Evolutionary conservation across 768 basidiomycete species (phyloP).

Genomic region (Termitomyces sp.): DNA sequence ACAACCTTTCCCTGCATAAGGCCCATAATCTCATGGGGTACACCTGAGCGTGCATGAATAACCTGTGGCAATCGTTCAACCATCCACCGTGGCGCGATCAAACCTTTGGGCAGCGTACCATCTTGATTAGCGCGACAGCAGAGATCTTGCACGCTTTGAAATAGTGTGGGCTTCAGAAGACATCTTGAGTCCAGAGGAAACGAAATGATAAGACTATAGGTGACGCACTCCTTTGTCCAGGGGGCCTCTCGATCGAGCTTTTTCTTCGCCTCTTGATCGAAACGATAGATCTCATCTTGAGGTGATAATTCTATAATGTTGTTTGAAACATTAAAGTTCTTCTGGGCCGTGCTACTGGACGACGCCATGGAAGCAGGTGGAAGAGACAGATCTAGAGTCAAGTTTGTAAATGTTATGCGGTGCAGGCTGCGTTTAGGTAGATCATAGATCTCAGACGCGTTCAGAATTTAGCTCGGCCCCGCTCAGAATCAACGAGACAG

Average conservation of each 20-base stretch:
- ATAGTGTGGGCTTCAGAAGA: conserved; percentile 56
- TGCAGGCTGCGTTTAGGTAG: neutral
- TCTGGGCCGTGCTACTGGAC: conserved; percentile 56
- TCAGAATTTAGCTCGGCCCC: neutral
- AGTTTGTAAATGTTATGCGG: conserved; percentile 4
- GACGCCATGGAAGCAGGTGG: neutral
- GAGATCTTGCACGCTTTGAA: conserved; percentile 94
- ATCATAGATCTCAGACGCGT: neutral
- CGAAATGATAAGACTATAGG: neutral
- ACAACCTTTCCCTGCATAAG: conserved; percentile 97
- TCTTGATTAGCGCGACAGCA: conserved; percentile 93
- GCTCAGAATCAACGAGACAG: neutral
- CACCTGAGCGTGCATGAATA: conserved; percentile 96
- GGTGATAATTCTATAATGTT: conserved; percentile 64
- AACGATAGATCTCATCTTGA: conserved; percentile 78
- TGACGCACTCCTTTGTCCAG: conserved; percentile 81
- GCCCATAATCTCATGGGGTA: conserved; percentile 98
- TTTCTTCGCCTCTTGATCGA: conserved; percentile 63
- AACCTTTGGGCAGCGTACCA: conserved; percentile 40
- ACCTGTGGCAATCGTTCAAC: conserved; percentile 47
- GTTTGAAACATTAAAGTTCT: conserved; percentile 70
- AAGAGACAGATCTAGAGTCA: neutral
- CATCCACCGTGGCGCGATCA: neutral
- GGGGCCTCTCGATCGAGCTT: conserved; percentile 64
- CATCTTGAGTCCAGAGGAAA: neutral